Base-by-base conservation (phyloP, 306 rosid genomes). In the Dalbergia cultrata region DNA sequence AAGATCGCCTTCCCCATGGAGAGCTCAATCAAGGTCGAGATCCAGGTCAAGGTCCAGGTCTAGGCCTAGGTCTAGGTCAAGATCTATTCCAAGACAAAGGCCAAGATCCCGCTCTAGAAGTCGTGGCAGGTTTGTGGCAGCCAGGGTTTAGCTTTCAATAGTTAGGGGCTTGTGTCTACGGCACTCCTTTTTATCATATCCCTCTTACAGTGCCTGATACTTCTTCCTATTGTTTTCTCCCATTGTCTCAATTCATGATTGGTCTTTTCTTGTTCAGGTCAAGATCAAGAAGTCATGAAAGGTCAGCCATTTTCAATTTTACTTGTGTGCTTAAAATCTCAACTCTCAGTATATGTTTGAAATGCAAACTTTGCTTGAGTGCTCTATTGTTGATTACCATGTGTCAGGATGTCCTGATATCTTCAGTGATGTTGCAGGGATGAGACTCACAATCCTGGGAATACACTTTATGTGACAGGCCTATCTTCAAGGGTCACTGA, bases 401-500 rank as follows among this genome's bases (percentile, higher is more conserved):
- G 44, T 57, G 58, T 88, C 19, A 53, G 44, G 72, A 63, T 70
- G 31, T 74, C 76, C 47, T 83, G 39, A 74, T 43, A 67, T 65
- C 67, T 76, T 14, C 43, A 43, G 60, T 69, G 34, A 8, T 52
- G 61, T 74, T 80, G 45, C 86, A 93, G 97, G 91, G 0, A 43
- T 53, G 92, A 89, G 4, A 6, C 14, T 56, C 59, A 50, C n/a
- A 96, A 96, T 82, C 79, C 86, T 60, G 99, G 99, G 70, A 86
- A 75, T 87, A 88, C 99, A 13, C 98, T 96, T 47, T 96, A 96
- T 78, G 99, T 96, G 41, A 96, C 99, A 60, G 99, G 99, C 43
- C 86, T 96, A 49, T 93, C 98, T 63, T 88, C 95, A 52, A 92
- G 99, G 88, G 99, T 90, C 76, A 80, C 98, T 34, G 92, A 96